Base-by-base conservation (phyloP, 2,329 filamentous ascomycete species). In the Biscogniauxia mediterranea region DNA sequence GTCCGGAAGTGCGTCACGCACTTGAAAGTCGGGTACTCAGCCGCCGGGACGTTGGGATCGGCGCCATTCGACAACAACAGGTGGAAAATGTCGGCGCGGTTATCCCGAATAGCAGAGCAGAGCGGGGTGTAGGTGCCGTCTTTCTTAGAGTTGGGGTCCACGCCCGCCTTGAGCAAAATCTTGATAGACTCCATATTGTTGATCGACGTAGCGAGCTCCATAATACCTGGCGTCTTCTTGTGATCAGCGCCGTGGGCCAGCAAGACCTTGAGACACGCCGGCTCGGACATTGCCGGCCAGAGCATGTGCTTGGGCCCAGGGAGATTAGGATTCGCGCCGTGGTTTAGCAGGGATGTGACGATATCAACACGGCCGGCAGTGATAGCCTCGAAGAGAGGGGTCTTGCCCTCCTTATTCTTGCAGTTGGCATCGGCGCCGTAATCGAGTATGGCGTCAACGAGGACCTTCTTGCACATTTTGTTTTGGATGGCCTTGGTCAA, bases 271-370 rank as follows among this genome's bases (percentile, higher is more conserved):
- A 90, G 76, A 62, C 84, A 87, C 7, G 78, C 74, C 0, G 86
- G 78, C 56, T 87, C 80, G 73, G 86, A 85, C 0, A 82, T 83
- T 0, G 87, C 80, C 1, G 86, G 85, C 88, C 88, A 88, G 23
- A 91, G 79, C 74, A 87, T 83, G 75, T 90, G 85, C 73, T 89
- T 89, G 11, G 87, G 87, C 1, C 85, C 87, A 1, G 88, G 88
- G 5, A 90, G 77, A 70, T 91, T 91, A 8, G 87, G 83, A 67
- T 90, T 83, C 1, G 88, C 89, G 2, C 83, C 82, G 58, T 87
- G 81, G 56, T 89, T 80, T 2, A 87, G 64, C n/a, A 66, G 63
- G 11, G 59, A 17, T 1, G 74, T 78, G 61, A 88, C 82, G 1
- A 89, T 77, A 61, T 89, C 86, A 55, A 81, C 74, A 5, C 87